These are phyloP conservation scores for Aspergillus novofumigatus DNA, from an alignment of 2,329 filamentous ascomycete genomes.

Conservation along the genomic window DNA sequence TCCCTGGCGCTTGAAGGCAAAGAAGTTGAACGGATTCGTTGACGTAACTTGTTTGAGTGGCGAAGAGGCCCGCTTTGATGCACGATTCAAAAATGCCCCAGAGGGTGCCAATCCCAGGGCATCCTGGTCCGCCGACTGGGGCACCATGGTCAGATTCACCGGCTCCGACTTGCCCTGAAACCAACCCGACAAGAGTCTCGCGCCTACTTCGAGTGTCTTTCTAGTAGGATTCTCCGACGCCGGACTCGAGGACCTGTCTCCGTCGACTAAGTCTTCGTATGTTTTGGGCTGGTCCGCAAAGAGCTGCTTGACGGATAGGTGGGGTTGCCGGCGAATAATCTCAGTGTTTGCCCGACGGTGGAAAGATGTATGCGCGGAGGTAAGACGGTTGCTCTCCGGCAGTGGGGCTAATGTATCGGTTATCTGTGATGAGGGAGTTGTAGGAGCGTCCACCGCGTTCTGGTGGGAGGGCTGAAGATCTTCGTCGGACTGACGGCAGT, in stretches of 20 bases:
- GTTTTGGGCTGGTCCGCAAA: slow-evolving; percentile 24
- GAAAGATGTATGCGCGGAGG: slow-evolving; percentile 14
- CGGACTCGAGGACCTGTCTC: slow-evolving; percentile 7
- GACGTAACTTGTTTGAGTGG: slow-evolving; percentile 32
- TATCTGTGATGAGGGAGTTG: slow-evolving; percentile 12
- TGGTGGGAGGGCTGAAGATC: slow-evolving; percentile 11
- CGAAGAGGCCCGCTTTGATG: slow-evolving; percentile 26
- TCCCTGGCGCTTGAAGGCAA: slow-evolving; percentile 34
- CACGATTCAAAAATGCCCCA: slow-evolving; percentile 15
- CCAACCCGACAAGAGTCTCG: slow-evolving; percentile 45
- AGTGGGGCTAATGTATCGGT: slow-evolving; percentile 13
- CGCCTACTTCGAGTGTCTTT: slow-evolving; percentile 30
- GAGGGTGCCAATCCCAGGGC: slow-evolving; percentile 10
- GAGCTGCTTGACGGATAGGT: slow-evolving; percentile 17
- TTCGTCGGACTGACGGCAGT: slow-evolving; percentile 11
- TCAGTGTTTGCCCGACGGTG: slow-evolving; percentile 36
- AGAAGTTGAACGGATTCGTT: slow-evolving; percentile 41
- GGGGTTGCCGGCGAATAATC: slow-evolving; percentile 23
- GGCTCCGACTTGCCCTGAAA: slow-evolving; percentile 51
- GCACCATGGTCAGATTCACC: slow-evolving; percentile 41
- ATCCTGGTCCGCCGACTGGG: slow-evolving; percentile 11
- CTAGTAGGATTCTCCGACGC: slow-evolving; percentile 24
- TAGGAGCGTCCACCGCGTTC: slow-evolving; percentile 4
- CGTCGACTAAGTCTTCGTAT: slow-evolving; percentile 18
- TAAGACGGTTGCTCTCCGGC: slow-evolving; percentile 13